Evolutionary conservation across 2,329 filamentous ascomycete species (phyloP), one percentile per base, ranked within the genome.

Genomic region (Stemphylium beticola): DNA sequence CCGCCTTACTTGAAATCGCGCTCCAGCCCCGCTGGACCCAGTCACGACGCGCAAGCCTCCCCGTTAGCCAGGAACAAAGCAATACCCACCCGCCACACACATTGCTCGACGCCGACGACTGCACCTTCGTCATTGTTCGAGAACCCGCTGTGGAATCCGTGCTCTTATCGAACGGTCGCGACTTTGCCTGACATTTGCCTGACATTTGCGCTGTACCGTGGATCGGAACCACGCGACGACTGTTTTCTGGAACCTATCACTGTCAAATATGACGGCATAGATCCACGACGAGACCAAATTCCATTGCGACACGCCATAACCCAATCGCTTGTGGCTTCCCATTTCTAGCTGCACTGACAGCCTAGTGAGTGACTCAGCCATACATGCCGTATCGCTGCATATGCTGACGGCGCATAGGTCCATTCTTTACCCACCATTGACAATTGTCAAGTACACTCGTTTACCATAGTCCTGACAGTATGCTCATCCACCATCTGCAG

Each of bases 361-460:
- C 64, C 68, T 72, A 72, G 73, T 75, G 60, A 69, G 72, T 71
- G 22, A 55, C 14, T n/a, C 14, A 8, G 12, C 22, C 18, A 34
- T 17, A 18, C 33, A 10, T 17, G 15, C 32, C 37, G 37, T 34
- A 22, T 17, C 37, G 15, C 43, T 5, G 10, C 32, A 17, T 12
- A 18, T 53, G 40, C 31, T 73, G 58, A 73, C 60, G 17, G 22
- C 12, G 14, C 14, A 36, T 57, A 73, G 70, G 67, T 73, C 68
- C 74, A 75, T 65, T 76, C 74, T 58, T 75, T 75, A 66, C 36
- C 49, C 59, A 65, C 47, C 46, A 66, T 75, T 76, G 73, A 74
- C 64, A 60, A 65, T 75, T 68, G 78, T 81, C 79, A 81, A 79
- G 72, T 79, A 77, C 79, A 81, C 77, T 82, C 79, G 78, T 81